These are phyloP conservation scores for Polytolypa hystricis DNA, from an alignment of 2,329 filamentous ascomycete genomes.

Conservation along the genomic window DNA sequence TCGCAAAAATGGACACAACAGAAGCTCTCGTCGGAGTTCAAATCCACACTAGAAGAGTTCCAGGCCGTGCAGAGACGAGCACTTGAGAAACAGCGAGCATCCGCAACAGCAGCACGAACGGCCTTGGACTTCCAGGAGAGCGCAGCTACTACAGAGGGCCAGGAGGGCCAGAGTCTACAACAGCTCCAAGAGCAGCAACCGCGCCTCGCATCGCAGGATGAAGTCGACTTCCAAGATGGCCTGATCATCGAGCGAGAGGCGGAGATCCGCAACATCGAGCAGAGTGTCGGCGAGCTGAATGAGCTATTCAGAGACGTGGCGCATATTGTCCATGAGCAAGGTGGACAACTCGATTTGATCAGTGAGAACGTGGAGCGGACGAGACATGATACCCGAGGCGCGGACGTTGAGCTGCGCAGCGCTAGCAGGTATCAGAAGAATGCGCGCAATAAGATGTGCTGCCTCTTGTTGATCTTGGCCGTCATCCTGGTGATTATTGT, in stretches of 20 bases:
- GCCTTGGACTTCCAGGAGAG: constrained; percentile 54
- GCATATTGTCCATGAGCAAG: constrained; percentile 91
- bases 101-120: constrained; percentile 68
- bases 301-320: constrained; percentile 97
- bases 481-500: constrained; percentile 85
- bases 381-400: constrained; percentile 68
- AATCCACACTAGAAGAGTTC: constrained; percentile 78
- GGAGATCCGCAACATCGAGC: constrained; percentile 95
- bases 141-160: constrained; percentile 26
- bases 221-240: constrained; percentile 95
- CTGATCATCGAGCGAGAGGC: constrained; percentile 93
- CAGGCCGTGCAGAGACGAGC: constrained; percentile 82
- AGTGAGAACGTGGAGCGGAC: constrained; percentile 78
- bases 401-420: constrained; percentile 72
- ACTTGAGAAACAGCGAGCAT: constrained; percentile 84
- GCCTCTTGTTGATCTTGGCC: constrained; percentile 74
- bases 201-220: constrained; percentile 77
- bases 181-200: constrained; percentile 67
- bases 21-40: constrained; percentile 89
- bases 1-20: constrained; percentile 94
- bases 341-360: constrained; percentile 77
- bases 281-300: constrained; percentile 88
- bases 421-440: constrained; percentile 91
- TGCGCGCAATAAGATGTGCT: constrained; percentile 88
- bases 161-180: constrained; percentile 52